These are phyloP conservation scores for Podaxis sp. DNA, from an alignment of 768 basidiomycete genomes.

Conservation along the genomic window DNA sequence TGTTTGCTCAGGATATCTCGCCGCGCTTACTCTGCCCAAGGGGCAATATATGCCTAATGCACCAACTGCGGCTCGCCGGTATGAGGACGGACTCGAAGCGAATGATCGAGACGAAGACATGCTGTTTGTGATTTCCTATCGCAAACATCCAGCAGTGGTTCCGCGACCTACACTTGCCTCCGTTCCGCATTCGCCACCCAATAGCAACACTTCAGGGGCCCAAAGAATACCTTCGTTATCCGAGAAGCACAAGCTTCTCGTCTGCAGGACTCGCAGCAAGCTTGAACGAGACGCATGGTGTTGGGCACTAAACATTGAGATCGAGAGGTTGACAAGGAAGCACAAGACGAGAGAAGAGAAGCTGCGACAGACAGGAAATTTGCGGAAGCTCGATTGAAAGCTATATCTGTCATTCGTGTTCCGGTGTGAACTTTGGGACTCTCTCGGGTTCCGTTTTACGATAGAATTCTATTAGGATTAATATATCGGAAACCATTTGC, in stretches of 20 bases:
- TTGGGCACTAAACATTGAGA: slow-evolving; percentile 89
- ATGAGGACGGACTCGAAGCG: slow-evolving; percentile 87
- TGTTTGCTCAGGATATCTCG: slow-evolving; percentile 84
- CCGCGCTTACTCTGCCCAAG: slow-evolving; percentile 60
- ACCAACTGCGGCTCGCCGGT: slow-evolving; percentile 63
- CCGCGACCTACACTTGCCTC: slow-evolving; percentile 29
- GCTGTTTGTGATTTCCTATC: slow-evolving; percentile 80
- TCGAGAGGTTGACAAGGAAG: slow-evolving; percentile 72
- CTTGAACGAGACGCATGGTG: slow-evolving; percentile 95
- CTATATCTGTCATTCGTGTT: not conserved
- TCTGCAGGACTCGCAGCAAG: slow-evolving; percentile 77
- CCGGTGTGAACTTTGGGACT: not conserved
- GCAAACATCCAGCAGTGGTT: slow-evolving; percentile 35
- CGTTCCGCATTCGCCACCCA: slow-evolving; percentile 18
- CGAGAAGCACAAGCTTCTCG: slow-evolving; percentile 56
- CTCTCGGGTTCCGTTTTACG: not conserved
- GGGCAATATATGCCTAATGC: slow-evolving; percentile 62
- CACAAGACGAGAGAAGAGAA: slow-evolving; percentile 64
- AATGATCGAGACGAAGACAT: slow-evolving; percentile 88
- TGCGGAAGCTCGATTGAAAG: slow-evolving; percentile 35
- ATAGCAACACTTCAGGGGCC: slow-evolving; percentile 8
- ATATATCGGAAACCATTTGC: slow-evolving; percentile 1
- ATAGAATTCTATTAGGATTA: slow-evolving; percentile 9
- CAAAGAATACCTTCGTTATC: slow-evolving; percentile 49
- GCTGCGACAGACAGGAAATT: slow-evolving; percentile 62